Conservation (phyloP, 2,329 filamentous ascomycete genomes). For the Zopfia rhizophila region DNA sequence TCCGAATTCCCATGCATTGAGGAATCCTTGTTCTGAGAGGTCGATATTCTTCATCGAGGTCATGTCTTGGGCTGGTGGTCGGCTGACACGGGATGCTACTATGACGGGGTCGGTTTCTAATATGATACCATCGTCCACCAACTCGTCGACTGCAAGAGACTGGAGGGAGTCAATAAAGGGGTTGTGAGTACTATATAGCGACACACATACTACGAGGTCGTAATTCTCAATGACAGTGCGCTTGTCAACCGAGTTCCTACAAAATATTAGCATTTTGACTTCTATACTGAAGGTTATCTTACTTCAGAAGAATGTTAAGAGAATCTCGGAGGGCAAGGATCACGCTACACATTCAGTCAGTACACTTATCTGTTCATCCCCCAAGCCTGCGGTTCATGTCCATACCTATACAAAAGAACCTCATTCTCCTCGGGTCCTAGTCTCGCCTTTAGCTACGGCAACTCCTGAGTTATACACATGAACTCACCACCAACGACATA, state of each 20-base stretch:
- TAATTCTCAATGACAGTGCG: slow-evolving; percentile 99
- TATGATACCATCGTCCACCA: slow-evolving; percentile 77
- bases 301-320: slow-evolving; percentile 93
- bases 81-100: slow-evolving; percentile 90
- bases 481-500: slow-evolving; percentile 82
- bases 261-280: slow-evolving; percentile 23
- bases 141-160: slow-evolving; percentile 90
- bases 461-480: not conserved
- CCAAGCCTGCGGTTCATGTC: not conserved
- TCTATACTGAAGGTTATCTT: slow-evolving; percentile 45
- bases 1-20: slow-evolving; percentile 93
- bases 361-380: not conserved
- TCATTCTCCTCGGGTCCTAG: slow-evolving; percentile 86
- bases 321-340: slow-evolving; percentile 90
- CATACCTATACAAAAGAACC: slow-evolving; percentile 83
- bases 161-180: slow-evolving; percentile 76
- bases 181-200: slow-evolving; percentile 1
- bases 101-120: slow-evolving; percentile 97
- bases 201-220: slow-evolving; percentile 75
- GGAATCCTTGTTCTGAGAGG: slow-evolving; percentile 92
- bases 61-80: slow-evolving; percentile 89
- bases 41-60: slow-evolving; percentile 91
- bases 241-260: slow-evolving; percentile 94
- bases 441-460: slow-evolving; percentile 80
- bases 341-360: slow-evolving; percentile 64